A percentile compares a stretch with the other conserved stretches of the same genome.
These are phyloP conservation scores for Starmerella asiatica DNA, from an alignment of 805 yeast genomes.

Conservation along the genomic window DNA sequence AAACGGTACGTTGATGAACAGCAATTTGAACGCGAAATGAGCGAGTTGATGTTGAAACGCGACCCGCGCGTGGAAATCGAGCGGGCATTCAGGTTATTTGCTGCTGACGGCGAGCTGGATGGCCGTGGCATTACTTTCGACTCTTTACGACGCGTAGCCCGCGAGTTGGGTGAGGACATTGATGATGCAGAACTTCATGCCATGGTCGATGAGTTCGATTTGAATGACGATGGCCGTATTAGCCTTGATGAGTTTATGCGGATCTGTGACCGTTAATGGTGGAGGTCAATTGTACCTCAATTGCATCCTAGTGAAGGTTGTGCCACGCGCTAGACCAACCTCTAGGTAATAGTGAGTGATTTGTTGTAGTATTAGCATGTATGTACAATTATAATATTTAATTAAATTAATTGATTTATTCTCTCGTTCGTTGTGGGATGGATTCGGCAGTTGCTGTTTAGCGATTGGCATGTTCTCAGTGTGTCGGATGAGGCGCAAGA, in stretches of 20 bases:
- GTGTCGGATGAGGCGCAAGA: too few species aligned
- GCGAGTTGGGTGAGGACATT: constrained; percentile 81
- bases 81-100: constrained; percentile 91
- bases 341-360: too few species aligned
- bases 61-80: constrained; percentile 88
- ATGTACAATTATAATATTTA: too few species aligned
- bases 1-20: constrained; percentile 47
- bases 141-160: constrained; percentile 76
- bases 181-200: constrained; percentile 88
- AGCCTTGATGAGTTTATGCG: constrained; percentile 26
- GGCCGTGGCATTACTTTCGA: constrained; percentile 83
- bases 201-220: constrained; percentile 94
- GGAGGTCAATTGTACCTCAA: too few species aligned
- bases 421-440: too few species aligned
- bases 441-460: too few species aligned
- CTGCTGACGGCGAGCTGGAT: constrained; percentile 70
- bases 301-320: too few species aligned
- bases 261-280: constrained; percentile 6
- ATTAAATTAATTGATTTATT: too few species aligned
- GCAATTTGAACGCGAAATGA: constrained; percentile 65
- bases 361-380: too few species aligned
- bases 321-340: too few species aligned
- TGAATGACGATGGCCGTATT: constrained; percentile 90
- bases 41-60: constrained; percentile 66
- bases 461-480: too few species aligned